Percentiles rank a stretch among this genome's conserved stretches.
These are phyloP conservation scores for Acanthochlamys bracteata DNA, from an alignment of 106 monocot species.

Conservation along the genomic window DNA sequence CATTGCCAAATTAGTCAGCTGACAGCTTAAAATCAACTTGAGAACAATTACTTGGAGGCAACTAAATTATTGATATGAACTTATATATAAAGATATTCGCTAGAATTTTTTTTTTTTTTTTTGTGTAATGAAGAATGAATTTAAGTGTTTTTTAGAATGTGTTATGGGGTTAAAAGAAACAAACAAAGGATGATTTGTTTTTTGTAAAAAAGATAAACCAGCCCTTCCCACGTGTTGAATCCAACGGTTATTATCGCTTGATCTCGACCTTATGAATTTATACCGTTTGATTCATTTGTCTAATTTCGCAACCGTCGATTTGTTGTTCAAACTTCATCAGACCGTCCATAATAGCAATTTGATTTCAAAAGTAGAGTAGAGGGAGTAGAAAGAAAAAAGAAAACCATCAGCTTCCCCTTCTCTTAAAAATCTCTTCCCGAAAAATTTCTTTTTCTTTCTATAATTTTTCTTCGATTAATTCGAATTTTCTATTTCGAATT, in stretches of 20 bases:
- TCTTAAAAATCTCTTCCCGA: background rate
- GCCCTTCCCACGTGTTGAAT: background rate
- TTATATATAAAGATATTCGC: too few species aligned
- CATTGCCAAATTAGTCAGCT: too few species aligned
- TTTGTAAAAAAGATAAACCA: background rate
- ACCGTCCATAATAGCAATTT: constrained; percentile 37
- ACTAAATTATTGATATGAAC: too few species aligned
- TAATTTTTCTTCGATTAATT: background rate
- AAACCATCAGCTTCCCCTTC: constrained; percentile 1
- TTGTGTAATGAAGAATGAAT: too few species aligned
- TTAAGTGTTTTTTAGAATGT: too few species aligned
- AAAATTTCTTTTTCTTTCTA: background rate
- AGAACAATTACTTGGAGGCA: too few species aligned
- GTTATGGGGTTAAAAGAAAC: too few species aligned
- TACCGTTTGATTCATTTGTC: constrained; percentile 12
- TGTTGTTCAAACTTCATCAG: background rate
- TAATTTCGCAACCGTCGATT: constrained; percentile 9
- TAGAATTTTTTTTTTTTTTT: too few species aligned
- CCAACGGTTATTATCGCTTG: background rate
- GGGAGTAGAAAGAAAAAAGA: constrained; percentile 40
- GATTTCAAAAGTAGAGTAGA: constrained; percentile 60
- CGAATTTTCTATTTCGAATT: background rate
- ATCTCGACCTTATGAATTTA: constrained; percentile 35
- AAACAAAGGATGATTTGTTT: too few species aligned
- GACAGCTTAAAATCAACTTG: too few species aligned